Evolutionary conservation across 2,329 filamentous ascomycete species (phyloP), one percentile per base, ranked within the genome.

Genomic region (Aspergillus arachidicola): DNA sequence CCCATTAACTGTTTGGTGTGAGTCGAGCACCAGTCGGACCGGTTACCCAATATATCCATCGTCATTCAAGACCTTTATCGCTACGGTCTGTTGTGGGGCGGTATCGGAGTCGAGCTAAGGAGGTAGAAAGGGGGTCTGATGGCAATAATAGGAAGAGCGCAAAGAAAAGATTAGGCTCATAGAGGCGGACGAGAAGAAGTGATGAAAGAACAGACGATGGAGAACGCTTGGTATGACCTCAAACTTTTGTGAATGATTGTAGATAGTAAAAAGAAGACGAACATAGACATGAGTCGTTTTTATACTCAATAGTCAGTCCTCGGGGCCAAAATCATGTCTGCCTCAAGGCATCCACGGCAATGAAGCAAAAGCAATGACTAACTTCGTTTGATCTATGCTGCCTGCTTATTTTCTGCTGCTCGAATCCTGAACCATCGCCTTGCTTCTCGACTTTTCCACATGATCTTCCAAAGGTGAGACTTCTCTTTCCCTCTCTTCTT

Each of bases 1-100:
- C 78, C 79, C 76, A 78, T 78, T 64, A 59, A 66, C 58, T 36
- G 32, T 30, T 36, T 23, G 19, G 28, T 23, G 12, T 34, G 14
- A 26, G 6, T 23, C 12, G 21, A 55, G 51, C 21, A 23, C 19
- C 21, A 38, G 30, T 12, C 16, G 21, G 16, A 41, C 32, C 21
- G 11, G 19, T 28, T 14, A 19, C 30, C 32, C 32, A 4, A 38
- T 38, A 14, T 16, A 23, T 21, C 21, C 30, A 38, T 26, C 12
- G 5, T 53, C 26, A 11, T 34, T 2, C 51, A 14, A 36, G 30
- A 36, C n/a, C 21, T 23, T 36, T 23, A 36, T 26, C 1, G 21
- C n/a, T 21, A 21, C 30, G 12, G 51, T 16, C 4, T 34, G 10
- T 30, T 32, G 10, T 54, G 19, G 12, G 51, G 36, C 32, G 21